Evolutionary conservation across 164 flowering plant genomes (phyloP), one percentile per base, ranked within the genome.

Genomic region (Vitis labrusca): DNA sequence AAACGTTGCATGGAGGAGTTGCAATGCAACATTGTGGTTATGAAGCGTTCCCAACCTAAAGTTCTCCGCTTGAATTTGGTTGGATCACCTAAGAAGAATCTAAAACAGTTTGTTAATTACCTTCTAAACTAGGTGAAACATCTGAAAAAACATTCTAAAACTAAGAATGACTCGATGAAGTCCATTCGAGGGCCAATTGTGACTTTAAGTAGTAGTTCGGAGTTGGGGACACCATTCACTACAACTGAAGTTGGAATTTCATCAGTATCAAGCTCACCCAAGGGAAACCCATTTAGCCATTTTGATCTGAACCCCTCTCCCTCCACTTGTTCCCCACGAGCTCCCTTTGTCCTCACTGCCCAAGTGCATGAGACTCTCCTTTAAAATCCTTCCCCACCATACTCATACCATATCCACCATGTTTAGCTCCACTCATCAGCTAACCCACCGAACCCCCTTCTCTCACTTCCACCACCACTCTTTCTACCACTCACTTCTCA

Each of bases 1-100:
- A 89, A 87, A 53, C 77, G 77, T 15, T 89, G 92, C 84, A 86
- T 88, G 85, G 94, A 88, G 53, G 92, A 88, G 82, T 73, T 90
- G 58, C 91, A 88, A 54, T 90, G 92, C 82, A 90, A 90, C 72
- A 86, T 90, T 65, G 92, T 86, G 59, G 87, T 79, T 2, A 86
- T 90, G 87, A 88, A 86, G 71, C 82, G 72, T 0, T 84, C 89
- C 48, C 91, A 90, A 57, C 83, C 94, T 5, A 90, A 88, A 74
- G 88, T 90, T 75, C 92, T 90, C 27, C 84, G 91, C 15, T 74
- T 90, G 50, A 90, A 88, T 74, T 74, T 90, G 80, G 85, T 83
- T 62, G 92, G 88, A 58, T 77, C 91, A n/a, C 72, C 87, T 10
- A 71, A 72, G 66, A 85, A 76, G 83, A 81, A 68, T 27, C 72